Base-by-base conservation (phyloP, 306 rosid species). In the Vigna angularis region DNA sequence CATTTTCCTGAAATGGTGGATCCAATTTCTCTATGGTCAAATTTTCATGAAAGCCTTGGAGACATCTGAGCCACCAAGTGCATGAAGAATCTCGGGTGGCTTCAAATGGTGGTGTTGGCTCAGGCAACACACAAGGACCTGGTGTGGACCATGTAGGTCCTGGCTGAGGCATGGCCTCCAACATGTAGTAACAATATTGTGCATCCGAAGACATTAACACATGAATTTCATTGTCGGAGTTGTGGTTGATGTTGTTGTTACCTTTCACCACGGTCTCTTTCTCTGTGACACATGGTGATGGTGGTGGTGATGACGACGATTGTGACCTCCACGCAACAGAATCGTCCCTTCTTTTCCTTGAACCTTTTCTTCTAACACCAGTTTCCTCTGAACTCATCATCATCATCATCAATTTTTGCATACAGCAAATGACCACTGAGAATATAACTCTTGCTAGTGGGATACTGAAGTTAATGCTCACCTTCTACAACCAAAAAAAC, bases 111-210 rank as follows among this genome's bases (percentile, higher is more conserved):
- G 64, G 16, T 30, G 26, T 17, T 13, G 84, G 77, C 52, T 81
- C 71, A 52, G 78, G 78, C 85, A 75, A 11, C 44, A 90, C 58
- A 49, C 81, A 81, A 36, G 92, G 94, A 20, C 72, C 81, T 57
- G 92, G 79, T 61, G 90, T 86, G 6, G 92, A 90, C 94, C 94
- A 90, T 26, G 83, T 74, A 1, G 92, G 90, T 22, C 83, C 90
- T 48, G 90, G 86, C 20, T 70, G 59, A 75, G 94, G 94, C 85
- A 91, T 89, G 2, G 89, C 77, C 84, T 91, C 88, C 77, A 80
- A n/a, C 68, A 89, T 72, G 52, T 85, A 83, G 85, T 85, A 72
- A 70, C 84, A 86, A 78, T 70, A 72, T 24, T 79, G 79, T 67
- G 58, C 40, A 78, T 70, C 73, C 59, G 63, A 78, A 80, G 47